Base-by-base conservation (phyloP, 2,329 filamentous ascomycete species). In the Parafenestella ontariensis region DNA sequence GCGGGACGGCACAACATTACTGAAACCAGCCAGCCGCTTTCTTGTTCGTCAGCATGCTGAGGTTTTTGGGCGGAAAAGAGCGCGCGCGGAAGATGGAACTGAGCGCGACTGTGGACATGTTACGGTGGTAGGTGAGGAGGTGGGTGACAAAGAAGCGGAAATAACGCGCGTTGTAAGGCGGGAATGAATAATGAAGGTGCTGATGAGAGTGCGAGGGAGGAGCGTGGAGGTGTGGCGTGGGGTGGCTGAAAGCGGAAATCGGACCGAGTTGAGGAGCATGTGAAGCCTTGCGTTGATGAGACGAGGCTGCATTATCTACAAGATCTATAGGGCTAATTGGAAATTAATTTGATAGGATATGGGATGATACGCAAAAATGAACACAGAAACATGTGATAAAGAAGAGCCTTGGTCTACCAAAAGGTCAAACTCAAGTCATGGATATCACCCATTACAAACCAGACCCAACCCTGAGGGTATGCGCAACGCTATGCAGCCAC, bases 401-500 rank as follows among this genome's bases (percentile, higher is more conserved):
- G 36, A 40, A 40, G 24, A 40, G 37, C 24, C 20, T 40, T 40
- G 10, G 21, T 21, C 21, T 24, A 40, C 37, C 13, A 11, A 23
- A 5, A 23, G 15, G 13, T 23, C 37, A 40, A 40, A 40, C 21
- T 20, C 37, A 40, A 40, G 18, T 21, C 21, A 40, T 40, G 37
- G 37, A 40, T 40, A 40, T 40, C 37, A 40, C 7, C 37, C 20
- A 40, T 40, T 40, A 49, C 45, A 52, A 46, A 37, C 26, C 39
- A 13, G 10, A 44, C 39, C 43, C 33, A 49, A 47, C 21, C 46
- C 46, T 44, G 44, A 45, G 47, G 48, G 55, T 56, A 42, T 45
- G 47, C 49, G 56, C 52, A 58, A 56, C 46, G 56, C 52, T 58
- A 58, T 58, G 56, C 56, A 49, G 43, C 49, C 46, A 36, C 17